Base-by-base conservation (phyloP, 1,139 yeast species). In the Yamadazyma diddensiae region DNA sequence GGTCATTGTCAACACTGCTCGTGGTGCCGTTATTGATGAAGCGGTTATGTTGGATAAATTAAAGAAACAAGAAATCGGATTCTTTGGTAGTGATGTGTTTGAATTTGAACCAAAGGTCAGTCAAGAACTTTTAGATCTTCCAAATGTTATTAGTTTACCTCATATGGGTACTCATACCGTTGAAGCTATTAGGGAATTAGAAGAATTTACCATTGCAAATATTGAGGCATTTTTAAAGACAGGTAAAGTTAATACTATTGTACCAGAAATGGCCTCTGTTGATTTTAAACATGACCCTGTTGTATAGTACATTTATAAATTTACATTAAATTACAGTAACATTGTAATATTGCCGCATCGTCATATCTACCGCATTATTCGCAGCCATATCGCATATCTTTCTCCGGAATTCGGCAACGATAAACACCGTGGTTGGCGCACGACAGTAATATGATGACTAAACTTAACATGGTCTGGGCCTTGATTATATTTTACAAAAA, bases 11-110 rank as follows among this genome's bases (percentile, higher is more conserved):
- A 82, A 82, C 53, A 81, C 86, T 16, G 85, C 88, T 5, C 69
- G 90, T 49, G 90, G 90, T 20, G 82, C 83, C 10, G 77, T 84
- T 19, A 77, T 84, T 42, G 82, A 83, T 49, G 92, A 84, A 49
- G 49, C 56, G 8, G 82, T 80, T 6, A 58, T 88, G 37, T 71
- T 79, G 7, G 68, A 67, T 14, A 77, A 79, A 9, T 66, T 88
- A 47, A 75, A 81, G 46, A 55, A 67, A 2, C 94, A 94, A 14
- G 79, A 84, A 47, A 73, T 88, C 26, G 78, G 82, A 26, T 62
- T 82, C 9, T 84, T 80, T 42, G 95, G 92, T 11, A 57, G 88
- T 25, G 97, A 88, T 54, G 97, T 88, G 21, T 83, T 77, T 57
- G 95, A 86, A 53, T 62, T 70, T 44, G 97, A 90, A 61, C 97